Evolutionary conservation across 495 filamentous ascomycete species (phyloP).

Genomic region (Aspergillus homomorphus): DNA sequence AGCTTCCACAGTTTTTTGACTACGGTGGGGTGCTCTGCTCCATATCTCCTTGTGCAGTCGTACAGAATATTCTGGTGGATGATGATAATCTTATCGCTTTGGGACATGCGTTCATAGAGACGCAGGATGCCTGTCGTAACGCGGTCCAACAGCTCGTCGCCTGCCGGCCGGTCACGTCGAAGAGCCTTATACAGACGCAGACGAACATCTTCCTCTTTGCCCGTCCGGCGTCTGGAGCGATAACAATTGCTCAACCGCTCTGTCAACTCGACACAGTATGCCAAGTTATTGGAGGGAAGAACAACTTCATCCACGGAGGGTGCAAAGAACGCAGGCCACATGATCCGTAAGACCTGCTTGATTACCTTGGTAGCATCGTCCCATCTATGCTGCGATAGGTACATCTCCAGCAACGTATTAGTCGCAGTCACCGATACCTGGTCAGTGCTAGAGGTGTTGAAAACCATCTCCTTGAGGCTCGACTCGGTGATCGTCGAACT

Average conservation of each 20-base stretch:
- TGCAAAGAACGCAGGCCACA: constrained; percentile 37
- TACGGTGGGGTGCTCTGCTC: constrained; percentile 28
- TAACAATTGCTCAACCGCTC: constrained; percentile 35
- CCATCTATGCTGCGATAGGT: constrained; percentile 36
- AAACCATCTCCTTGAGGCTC: constrained; percentile 33
- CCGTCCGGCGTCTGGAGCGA: constrained; percentile 31
- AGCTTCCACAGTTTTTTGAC: constrained; percentile 35
- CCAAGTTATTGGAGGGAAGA: constrained; percentile 27
- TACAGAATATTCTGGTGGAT: constrained; percentile 31
- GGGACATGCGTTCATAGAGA: constrained; percentile 32
- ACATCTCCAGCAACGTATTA: constrained; percentile 28
- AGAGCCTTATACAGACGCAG: constrained; percentile 35
- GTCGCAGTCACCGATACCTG: constrained; percentile 31
- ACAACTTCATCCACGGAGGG: constrained; percentile 31
- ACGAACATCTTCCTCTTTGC: constrained; percentile 36
- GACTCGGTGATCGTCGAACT: constrained; percentile 29
- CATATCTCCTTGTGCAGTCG: constrained; percentile 32
- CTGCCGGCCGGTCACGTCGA: constrained; percentile 24
- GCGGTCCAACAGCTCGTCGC: constrained; percentile 30
- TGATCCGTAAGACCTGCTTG: constrained; percentile 32
- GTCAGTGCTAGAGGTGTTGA: constrained; percentile 23
- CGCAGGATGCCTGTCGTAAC: constrained; percentile 26
- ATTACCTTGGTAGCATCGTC: constrained; percentile 35
- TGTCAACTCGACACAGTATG: constrained; percentile 29
- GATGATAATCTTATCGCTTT: constrained; percentile 33